Conservation (phyloP, 1,284 basidiomycete genomes). For the Ceratobasidium sp. region DNA sequence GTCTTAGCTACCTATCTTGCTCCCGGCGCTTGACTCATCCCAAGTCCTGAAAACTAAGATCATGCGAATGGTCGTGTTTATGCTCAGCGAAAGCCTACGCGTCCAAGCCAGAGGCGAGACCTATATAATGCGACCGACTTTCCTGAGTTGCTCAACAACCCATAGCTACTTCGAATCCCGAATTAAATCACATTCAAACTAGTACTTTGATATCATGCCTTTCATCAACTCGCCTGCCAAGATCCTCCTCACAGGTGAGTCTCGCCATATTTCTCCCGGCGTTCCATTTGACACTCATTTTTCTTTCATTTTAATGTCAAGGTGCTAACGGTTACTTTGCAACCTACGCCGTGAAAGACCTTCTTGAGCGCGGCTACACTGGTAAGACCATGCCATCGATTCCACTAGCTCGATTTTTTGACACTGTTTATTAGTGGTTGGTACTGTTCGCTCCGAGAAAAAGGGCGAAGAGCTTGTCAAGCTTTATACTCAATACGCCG, state of each 20-base stretch:
- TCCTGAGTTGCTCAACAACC: too few species aligned
- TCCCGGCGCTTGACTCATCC: too few species aligned
- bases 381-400: conserved; percentile 8
- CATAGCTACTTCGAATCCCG: too few species aligned
- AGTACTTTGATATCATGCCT: conserved; percentile 18
- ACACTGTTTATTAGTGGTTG: conserved; percentile 6
- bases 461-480: conserved; percentile 32
- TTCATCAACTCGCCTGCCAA: conserved; percentile 9
- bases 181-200: too few species aligned
- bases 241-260: conserved; percentile 21
- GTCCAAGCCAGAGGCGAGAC: too few species aligned
- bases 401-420: too few species aligned
- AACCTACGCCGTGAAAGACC: conserved; percentile 22
- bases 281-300: background rate
- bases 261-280: background rate
- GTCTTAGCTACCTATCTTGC: too few species aligned
- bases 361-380: conserved; percentile 24
- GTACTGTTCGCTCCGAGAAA: conserved; percentile 7
- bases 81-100: too few species aligned
- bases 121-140: too few species aligned
- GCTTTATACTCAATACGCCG: background rate
- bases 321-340: conserved; percentile 38
- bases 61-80: too few species aligned
- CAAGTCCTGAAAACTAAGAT: too few species aligned
- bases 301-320: background rate